Base-by-base conservation (phyloP, 257 asterid species). In the Dorcoceras hygrometricum region DNA sequence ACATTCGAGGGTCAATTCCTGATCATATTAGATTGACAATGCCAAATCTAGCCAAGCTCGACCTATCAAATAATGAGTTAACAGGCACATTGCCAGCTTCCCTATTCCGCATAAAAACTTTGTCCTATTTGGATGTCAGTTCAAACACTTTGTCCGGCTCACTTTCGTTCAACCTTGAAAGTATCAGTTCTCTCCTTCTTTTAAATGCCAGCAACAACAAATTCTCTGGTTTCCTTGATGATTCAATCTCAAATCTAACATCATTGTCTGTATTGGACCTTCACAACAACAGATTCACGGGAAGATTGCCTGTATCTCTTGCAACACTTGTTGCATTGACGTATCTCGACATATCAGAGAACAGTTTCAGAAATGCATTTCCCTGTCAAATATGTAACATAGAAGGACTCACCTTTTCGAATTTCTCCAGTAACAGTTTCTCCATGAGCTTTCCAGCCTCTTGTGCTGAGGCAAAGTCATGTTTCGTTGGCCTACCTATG, bases 311-410 rank as follows among this genome's bases (percentile, higher is more conserved):
- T 2, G 8, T 58, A 6, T 83, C 95, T 1, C 86, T 91, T 57
- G 78, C 96, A 0, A 62, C 57, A 51, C 91, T 91, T 48, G 74
- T 76, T 62, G 34, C 83, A 61, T 79, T 91, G 77, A 85, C 94
- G 3, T 85, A 85, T 80, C 90, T 91, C 20, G 98, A 91, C 66
- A 24, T 91, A 26, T 91, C 98, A n/a, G 76, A 62, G 54, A 91
- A 91, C 81, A 56, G 75, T 27, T 89, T 91, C 55, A 78, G 53
- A 28, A 67, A 68, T 31, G 28, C 70, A 36, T 87, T 91, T 62
- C 98, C 94, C 14, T 89, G 98, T 68, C 73, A 77, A 39, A 69
- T 91, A 6, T 89, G 98, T 71, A 62, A 76, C n/a, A 75, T 82
- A 65, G 73, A 75, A 68, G 90, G 96, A 74, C 79, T 91, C 23